These are phyloP conservation scores for Suhomyces vadensis DNA, from an alignment of 805 yeast species.

Conservation along the genomic window DNA sequence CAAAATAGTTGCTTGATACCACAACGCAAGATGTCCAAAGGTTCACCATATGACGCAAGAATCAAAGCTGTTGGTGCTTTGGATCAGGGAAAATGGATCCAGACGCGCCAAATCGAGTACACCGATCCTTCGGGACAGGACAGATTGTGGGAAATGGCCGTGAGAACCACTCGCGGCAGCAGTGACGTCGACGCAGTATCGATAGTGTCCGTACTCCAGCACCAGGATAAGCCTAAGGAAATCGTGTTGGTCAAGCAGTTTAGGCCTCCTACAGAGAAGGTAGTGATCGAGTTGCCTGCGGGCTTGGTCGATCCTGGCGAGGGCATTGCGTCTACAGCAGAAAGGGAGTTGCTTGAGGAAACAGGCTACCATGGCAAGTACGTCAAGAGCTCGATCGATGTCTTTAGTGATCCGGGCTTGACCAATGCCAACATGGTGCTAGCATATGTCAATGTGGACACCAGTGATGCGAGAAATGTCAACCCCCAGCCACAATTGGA, in stretches of 20 bases:
- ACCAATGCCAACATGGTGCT: slow-evolving; percentile 84
- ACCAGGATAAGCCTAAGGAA: slow-evolving; percentile 31
- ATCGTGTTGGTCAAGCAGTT: slow-evolving; percentile 81
- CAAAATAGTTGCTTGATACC: background rate
- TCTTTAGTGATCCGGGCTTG: slow-evolving; percentile 79
- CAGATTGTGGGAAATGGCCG: slow-evolving; percentile 91
- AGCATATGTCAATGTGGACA: slow-evolving; percentile 77
- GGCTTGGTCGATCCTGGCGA: slow-evolving; percentile 90
- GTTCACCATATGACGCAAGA: slow-evolving; percentile 38
- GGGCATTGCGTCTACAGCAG: slow-evolving; percentile 73
- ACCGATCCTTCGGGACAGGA: slow-evolving; percentile 65
- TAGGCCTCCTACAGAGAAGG: slow-evolving; percentile 88
- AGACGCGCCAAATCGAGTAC: slow-evolving; percentile 65
- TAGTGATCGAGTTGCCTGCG: slow-evolving; percentile 93
- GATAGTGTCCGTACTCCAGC: slow-evolving; percentile 68
- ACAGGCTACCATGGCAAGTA: slow-evolving; percentile 86
- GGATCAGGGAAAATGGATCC: slow-evolving; percentile 44
- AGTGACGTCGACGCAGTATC: slow-evolving; percentile 87
- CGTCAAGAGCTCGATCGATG: slow-evolving; percentile 24
- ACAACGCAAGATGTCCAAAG: slow-evolving; percentile 2
- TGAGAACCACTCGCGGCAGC: slow-evolving; percentile 68
- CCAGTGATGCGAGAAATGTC: slow-evolving; percentile 60
- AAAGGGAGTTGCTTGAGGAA: slow-evolving; percentile 86
- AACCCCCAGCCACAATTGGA: slow-evolving; percentile 77
- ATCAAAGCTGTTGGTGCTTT: slow-evolving; percentile 35